Evolutionary conservation across 1,284 basidiomycete genomes (phyloP).

Genomic region (Austroboletus novae-zelandiae): DNA sequence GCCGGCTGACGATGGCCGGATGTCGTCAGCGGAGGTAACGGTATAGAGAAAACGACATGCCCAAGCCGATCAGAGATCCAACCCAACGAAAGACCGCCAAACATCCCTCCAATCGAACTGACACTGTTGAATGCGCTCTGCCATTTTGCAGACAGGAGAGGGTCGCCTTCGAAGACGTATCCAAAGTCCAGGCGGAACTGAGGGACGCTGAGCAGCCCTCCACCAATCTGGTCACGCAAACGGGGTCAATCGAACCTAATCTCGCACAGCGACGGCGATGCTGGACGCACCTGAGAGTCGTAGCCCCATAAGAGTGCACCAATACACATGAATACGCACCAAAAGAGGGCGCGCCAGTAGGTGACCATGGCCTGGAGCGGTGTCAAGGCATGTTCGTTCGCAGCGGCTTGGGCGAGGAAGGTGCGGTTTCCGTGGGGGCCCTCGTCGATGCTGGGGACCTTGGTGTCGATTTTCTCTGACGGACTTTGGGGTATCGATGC

Average conservation of each 20-base stretch:
- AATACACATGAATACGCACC: slow-evolving; percentile 30
- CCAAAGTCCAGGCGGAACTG: slow-evolving; percentile 31
- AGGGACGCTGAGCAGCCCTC: slow-evolving; percentile 24
- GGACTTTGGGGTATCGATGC: background rate
- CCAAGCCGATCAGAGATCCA: slow-evolving; percentile 26
- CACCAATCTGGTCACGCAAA: slow-evolving; percentile 15
- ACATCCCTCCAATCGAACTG: slow-evolving; percentile 27
- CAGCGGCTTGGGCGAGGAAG: slow-evolving; percentile 23
- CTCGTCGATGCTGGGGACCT: slow-evolving; percentile 9
- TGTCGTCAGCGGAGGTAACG: too few species aligned
- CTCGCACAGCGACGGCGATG: background rate
- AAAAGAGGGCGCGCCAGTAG: slow-evolving; percentile 26
- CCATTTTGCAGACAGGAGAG: slow-evolving; percentile 27
- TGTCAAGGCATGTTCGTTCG: slow-evolving; percentile 20
- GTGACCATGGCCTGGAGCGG: slow-evolving; percentile 19
- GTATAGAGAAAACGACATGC: background rate
- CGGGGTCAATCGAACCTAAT: background rate
- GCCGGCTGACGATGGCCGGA: slow-evolving; percentile 15
- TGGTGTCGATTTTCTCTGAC: slow-evolving; percentile 11
- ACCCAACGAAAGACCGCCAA: slow-evolving; percentile 26
- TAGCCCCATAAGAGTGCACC: slow-evolving; percentile 29
- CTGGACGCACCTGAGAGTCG: slow-evolving; percentile 22
- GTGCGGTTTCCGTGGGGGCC: slow-evolving; percentile 9
- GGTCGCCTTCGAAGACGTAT: slow-evolving; percentile 2
- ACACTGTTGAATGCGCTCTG: slow-evolving; percentile 30